Evolutionary conservation across 495 filamentous ascomycete species (phyloP).

Genomic region (Chaetomium cochliodes): DNA sequence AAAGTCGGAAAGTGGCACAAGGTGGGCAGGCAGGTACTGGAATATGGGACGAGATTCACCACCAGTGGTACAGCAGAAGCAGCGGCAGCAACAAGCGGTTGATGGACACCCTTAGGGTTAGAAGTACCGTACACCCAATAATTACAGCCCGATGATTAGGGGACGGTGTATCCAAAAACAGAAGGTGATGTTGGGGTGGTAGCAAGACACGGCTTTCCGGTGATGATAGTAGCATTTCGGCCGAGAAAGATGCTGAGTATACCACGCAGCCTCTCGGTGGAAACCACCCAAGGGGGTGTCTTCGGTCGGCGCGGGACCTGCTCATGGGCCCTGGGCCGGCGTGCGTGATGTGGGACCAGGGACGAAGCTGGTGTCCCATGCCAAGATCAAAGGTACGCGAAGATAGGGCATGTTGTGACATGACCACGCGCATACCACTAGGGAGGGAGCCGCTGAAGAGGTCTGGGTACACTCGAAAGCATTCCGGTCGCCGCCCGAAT

Average conservation of each 20-base stretch:
- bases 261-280: background rate
- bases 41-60: slow-evolving; percentile 9
- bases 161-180: background rate
- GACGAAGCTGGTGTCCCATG: slow-evolving; percentile 11
- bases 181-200: background rate
- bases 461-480: background rate
- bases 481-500: background rate
- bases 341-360: slow-evolving; percentile 2
- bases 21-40: background rate
- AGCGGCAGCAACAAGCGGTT: background rate
- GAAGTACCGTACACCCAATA: background rate
- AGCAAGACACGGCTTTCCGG: background rate
- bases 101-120: background rate
- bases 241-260: background rate
- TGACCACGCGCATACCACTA: slow-evolving; percentile 5
- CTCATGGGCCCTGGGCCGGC: background rate
- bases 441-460: background rate
- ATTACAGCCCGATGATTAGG: background rate
- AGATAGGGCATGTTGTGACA: slow-evolving; percentile 1
- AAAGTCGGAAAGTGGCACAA: slow-evolving; percentile 3
- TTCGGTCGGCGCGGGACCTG: background rate
- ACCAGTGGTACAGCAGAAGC: slow-evolving; percentile 6
- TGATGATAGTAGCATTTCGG: background rate
- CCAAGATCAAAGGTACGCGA: background rate
- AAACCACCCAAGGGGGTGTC: background rate